phyloP scores from a whole-genome alignment of 306 rosid genomes.

The Rosa rugosa region DNA sequence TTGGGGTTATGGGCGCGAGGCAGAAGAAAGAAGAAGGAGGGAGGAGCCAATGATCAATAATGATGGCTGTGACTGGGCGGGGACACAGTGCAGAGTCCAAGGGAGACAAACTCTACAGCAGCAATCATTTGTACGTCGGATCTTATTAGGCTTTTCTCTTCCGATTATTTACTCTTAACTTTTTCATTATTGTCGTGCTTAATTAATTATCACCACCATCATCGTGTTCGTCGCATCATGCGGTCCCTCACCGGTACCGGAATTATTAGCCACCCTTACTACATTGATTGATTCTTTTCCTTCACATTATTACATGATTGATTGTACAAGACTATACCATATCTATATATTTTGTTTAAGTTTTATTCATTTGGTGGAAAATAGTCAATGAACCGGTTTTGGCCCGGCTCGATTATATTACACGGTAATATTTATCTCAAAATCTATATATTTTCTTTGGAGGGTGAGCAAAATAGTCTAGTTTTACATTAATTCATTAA shows the following conservation, averaged over 20 bases:
- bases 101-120: conserved; percentile 50
- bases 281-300: neutral
- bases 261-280: neutral
- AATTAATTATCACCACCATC: neutral
- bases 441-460: no score
- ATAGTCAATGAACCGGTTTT: no score
- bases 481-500: no score
- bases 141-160: conserved; percentile 23
- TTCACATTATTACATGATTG: neutral
- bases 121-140: conserved; percentile 70
- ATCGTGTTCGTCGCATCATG: neutral
- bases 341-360: no score
- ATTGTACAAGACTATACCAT: neutral
- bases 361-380: no score
- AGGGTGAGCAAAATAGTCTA: no score
- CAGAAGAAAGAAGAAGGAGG: neutral
- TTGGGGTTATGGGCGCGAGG: conserved; percentile 38
- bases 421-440: no score
- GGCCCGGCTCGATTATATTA: no score
- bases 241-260: neutral
- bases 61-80: neutral
- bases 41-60: conserved; percentile 13
- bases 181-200: neutral
- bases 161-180: neutral
- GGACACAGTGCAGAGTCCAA: conserved; percentile 35